These are phyloP conservation scores for Aspergillus eucalypticola DNA, from an alignment of 2,329 filamentous ascomycete genomes.

Conservation along the genomic window DNA sequence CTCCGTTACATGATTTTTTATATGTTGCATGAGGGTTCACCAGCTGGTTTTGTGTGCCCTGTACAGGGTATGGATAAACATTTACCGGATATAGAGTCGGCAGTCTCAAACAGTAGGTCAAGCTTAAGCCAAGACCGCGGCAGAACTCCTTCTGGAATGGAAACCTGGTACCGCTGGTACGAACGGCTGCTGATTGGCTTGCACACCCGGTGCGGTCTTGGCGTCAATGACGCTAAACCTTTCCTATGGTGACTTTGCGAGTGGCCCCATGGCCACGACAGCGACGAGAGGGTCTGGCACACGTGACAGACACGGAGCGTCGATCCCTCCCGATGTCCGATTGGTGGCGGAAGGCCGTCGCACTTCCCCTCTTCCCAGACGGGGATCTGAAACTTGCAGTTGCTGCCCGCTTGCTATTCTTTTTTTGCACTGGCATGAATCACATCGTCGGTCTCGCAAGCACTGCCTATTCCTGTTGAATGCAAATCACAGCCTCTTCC, in stretches of 20 bases:
- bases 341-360: neutral
- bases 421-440: neutral
- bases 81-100: too few relatives aligned
- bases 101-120: too few relatives aligned
- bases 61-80: too few relatives aligned
- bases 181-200: too few relatives aligned
- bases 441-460: neutral
- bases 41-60: too few relatives aligned
- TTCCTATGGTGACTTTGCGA: neutral
- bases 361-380: neutral
- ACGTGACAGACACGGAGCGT: neutral
- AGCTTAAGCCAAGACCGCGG: too few relatives aligned
- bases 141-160: too few relatives aligned
- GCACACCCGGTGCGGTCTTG: too few relatives aligned
- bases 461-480: neutral
- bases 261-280: neutral
- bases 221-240: neutral
- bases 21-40: too few relatives aligned
- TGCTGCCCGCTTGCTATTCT: neutral
- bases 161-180: too few relatives aligned
- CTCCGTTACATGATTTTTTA: too few relatives aligned
- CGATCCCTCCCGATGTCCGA: neutral
- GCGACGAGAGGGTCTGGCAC: neutral
- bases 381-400: too few relatives aligned
- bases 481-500: neutral